Percentiles rank a stretch among this genome's conserved stretches.
Conservation (phyloP, 192 early-diverging fungal genomes). For the Gryganskiella cystojenkinii region DNA sequence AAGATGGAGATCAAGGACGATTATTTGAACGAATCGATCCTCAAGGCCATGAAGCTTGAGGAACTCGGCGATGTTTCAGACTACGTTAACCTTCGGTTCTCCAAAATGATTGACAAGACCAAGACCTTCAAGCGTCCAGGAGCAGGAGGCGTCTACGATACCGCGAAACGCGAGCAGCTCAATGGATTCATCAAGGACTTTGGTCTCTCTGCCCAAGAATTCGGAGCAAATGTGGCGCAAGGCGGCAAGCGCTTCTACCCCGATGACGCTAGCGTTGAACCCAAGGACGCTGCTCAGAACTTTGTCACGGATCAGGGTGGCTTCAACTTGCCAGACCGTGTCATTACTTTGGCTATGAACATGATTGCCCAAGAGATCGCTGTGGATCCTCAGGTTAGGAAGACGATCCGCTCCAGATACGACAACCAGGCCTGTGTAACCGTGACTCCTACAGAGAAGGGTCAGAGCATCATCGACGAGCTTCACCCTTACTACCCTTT, state of each 20-base stretch:
- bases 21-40: conserved; percentile 58
- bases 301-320: conserved; percentile 53
- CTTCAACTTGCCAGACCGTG: conserved; percentile 63
- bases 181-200: conserved; percentile 57
- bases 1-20: conserved; percentile 59
- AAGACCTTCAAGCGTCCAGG: conserved; percentile 56
- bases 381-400: conserved; percentile 82
- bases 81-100: conserved; percentile 70
- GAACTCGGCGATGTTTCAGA: conserved; percentile 72
- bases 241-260: conserved; percentile 69
- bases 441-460: conserved; percentile 86
- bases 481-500: conserved; percentile 85
- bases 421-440: conserved; percentile 73
- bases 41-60: conserved; percentile 66
- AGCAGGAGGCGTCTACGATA: conserved; percentile 48
- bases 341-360: conserved; percentile 66
- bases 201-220: conserved; percentile 66
- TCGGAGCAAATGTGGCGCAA: conserved; percentile 68
- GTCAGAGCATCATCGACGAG: conserved; percentile 77
- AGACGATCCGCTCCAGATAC: conserved; percentile 79
- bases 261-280: conserved; percentile 64
- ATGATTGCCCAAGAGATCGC: conserved; percentile 83
- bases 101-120: conserved; percentile 46
- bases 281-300: conserved; percentile 63
- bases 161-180: conserved; percentile 52